Evolutionary conservation across 345 rosid genomes (phyloP).

Genomic region (Microthlaspi erraticum): DNA sequence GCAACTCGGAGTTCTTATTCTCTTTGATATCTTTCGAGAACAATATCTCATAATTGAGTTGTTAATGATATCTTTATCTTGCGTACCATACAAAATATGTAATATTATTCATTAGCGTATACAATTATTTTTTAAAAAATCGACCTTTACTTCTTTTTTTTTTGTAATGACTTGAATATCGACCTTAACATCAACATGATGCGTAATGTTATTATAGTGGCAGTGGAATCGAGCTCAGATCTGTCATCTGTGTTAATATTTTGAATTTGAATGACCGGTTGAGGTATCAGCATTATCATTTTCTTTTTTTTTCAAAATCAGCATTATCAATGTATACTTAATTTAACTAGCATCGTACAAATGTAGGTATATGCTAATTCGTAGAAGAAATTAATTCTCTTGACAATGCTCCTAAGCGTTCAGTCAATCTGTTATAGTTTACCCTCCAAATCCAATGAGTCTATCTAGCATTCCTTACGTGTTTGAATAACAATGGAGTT

Average conservation of each 20-base stretch:
- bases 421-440: too few species aligned
- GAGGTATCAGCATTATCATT: neutral
- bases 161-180: too few species aligned
- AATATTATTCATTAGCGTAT: neutral
- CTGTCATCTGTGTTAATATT: neutral
- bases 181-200: neutral
- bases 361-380: too few species aligned
- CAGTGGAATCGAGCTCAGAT: neutral
- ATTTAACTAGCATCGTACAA: neutral
- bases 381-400: neutral
- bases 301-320: too few species aligned
- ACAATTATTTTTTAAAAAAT: too few species aligned
- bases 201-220: neutral
- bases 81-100: neutral
- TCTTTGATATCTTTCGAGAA: slow-evolving; percentile 35
- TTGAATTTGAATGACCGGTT: neutral
- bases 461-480: neutral
- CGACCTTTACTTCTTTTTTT: neutral
- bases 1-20: slow-evolving; percentile 42
- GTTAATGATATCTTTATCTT: neutral
- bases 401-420: too few species aligned
- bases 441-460: too few species aligned
- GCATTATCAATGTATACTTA: neutral
- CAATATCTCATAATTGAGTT: slow-evolving; percentile 6
- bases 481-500: neutral